Evolutionary conservation across 2,329 filamentous ascomycete genomes (phyloP), one percentile per base, ranked within the genome.

Genomic region (Ophiostoma perfectum): DNA sequence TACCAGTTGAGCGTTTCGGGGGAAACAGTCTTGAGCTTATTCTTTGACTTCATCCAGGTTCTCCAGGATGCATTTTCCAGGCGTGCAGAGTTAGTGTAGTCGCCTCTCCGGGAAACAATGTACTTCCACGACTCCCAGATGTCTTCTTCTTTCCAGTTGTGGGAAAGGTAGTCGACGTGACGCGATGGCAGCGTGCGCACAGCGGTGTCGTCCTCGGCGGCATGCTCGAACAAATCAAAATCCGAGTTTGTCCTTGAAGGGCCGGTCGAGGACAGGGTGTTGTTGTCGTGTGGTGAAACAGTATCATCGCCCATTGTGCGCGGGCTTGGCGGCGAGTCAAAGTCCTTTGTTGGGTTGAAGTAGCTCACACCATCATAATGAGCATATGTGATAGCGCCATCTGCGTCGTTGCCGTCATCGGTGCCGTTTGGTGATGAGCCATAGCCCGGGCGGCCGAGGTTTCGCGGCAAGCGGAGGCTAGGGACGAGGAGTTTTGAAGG

Each of bases 101-200:
- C 86, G 70, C 87, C 88, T 74, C 90, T 84, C 74, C 92, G 90
- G 41, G 90, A 89, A 16, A 93, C 88, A 73, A 98, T 92, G 76
- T 96, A 95, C 76, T 93, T 89, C 95, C 95, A 98, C 1, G 94
- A 97, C 5, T 91, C 90, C 93, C 93, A 98, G 39, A 98, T 96
- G 78, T 99, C 94, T 78, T 98, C 93, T 78, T 97, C 93, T 71
- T 86, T 88, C 92, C 94, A 97, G 71, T 94, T 88, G 76, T 98
- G 91, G 18, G 93, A 96, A 64, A 97, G 85, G 76, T 97, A 97
- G 79, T 97, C 93, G n/a, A 97, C 93, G 78, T 97, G 92, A 72
- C 92, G 84, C 63, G 93, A 93, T 1, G 92, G 92, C 74, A 90
- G 87, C 45, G 83, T 83, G 71, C 88, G 86, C 49, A 96, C 83